Percentiles rank a stretch among this genome's conserved stretches.
phyloP scores from a whole-genome alignment of 352 stramenopile species.

The Phytophthora ramorum region DNA sequence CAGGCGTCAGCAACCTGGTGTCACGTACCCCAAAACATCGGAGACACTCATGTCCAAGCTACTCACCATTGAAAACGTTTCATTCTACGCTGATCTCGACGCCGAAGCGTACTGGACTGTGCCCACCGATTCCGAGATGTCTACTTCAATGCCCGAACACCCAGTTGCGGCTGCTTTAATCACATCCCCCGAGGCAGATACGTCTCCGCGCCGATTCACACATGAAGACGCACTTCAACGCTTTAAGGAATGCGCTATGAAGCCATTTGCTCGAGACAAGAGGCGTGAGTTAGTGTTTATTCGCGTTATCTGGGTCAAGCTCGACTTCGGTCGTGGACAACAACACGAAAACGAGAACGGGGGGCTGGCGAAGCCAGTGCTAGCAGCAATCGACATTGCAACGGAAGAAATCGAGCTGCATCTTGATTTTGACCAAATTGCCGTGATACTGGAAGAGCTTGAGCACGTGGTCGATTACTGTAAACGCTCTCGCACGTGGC shows the following conservation, averaged over 20 bases:
- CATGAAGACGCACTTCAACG: constrained; percentile 26
- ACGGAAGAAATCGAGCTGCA: constrained; percentile 66
- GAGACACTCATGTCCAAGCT: constrained; percentile 58
- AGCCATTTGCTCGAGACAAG: constrained; percentile 39
- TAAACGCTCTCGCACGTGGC: constrained; percentile 36
- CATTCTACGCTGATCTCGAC: constrained; percentile 66
- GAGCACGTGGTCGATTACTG: constrained; percentile 46
- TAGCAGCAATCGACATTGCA: constrained; percentile 62
- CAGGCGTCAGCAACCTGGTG: constrained; percentile 56
- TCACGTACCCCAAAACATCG: constrained; percentile 47
- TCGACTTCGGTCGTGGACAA: constrained; percentile 49
- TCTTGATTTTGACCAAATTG: constrained; percentile 64
- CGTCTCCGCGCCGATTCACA: constrained; percentile 6
- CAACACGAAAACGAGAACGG: constrained; percentile 1
- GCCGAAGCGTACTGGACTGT: constrained; percentile 39
- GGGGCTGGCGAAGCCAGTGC: neutral
- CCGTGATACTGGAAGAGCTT: constrained; percentile 51
- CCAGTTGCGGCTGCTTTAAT: constrained; percentile 3
- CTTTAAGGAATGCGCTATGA: constrained; percentile 45
- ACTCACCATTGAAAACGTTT: constrained; percentile 65
- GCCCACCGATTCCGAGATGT: constrained; percentile 3
- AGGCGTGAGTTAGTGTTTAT: constrained; percentile 58
- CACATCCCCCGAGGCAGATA: neutral
- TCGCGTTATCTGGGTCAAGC: constrained; percentile 65
- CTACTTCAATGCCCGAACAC: neutral